Evolutionary conservation across 805 yeast species (phyloP), one percentile per base, ranked within the genome.

Genomic region (Starmerella scarabaei): DNA sequence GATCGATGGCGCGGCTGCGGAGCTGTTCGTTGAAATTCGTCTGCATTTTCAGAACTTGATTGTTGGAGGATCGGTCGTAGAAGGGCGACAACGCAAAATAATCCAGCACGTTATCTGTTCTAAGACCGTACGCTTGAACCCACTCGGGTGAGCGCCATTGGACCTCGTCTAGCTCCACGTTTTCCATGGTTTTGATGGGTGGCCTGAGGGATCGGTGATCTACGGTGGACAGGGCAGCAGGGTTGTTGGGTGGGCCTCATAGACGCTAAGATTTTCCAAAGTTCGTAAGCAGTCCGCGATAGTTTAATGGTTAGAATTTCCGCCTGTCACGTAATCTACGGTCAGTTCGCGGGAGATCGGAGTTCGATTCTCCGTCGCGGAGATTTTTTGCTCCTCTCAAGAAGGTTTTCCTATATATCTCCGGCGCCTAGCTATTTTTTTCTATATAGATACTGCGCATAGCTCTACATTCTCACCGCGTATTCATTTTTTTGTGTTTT

Each of bases 101-200:
- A 44, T 91, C 97, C 17, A 91, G 68, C 1, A 91, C 95, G 55
- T 86, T 91, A 38, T 77, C 93, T 0, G 93, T 80, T 33, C 85
- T 69, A 19, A 91, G 70, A 5, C 64, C 96, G 57, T 76, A 77
- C 38, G 77, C 72, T 56, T 85, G 94, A 48, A 91, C 84, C 93
- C 95, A 91, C 59, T 91, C 98, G 1, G 98, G 97, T 3, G 91
- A 79, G 49, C 86, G 74, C 98, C 98, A 91, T 58, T 86, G 97
- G 31, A 91, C 69, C 53, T 88, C 96, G 55, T 86, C 96, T 21
- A 86, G 65, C 23, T 49, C 52, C 21, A 52, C 50, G 20, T 41
- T 39, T 20, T 45, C 47, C 52, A 48, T 48, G 18, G 18, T 14
- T 31, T 6, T 11, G n/a, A n/a, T n/a, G n/a, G n/a, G n/a, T n/a